These are phyloP conservation scores for Collybia sordida DNA, from an alignment of 768 basidiomycete species.

Conservation along the genomic window DNA sequence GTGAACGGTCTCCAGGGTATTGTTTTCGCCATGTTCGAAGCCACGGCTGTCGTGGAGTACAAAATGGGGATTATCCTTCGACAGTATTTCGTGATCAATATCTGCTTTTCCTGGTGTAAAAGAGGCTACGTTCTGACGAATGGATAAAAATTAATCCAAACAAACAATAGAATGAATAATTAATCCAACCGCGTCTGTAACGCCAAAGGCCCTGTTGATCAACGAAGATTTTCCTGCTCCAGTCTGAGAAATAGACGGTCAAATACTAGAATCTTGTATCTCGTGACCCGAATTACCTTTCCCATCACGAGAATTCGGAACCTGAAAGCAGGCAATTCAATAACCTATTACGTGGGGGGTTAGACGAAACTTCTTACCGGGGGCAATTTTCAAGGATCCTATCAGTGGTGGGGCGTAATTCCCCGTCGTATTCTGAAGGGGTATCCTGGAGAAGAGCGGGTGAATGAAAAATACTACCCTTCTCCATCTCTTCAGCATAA, in stretches of 20 bases:
- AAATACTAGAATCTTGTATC: not conserved
- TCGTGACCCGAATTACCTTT: not conserved
- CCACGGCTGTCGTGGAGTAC: slow-evolving; percentile 30
- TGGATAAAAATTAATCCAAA: not conserved
- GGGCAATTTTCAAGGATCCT: too few species aligned
- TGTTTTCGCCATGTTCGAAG: slow-evolving; percentile 24
- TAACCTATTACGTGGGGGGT: too few species aligned
- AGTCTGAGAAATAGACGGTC: slow-evolving; percentile 11
- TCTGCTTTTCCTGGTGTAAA: slow-evolving; percentile 17
- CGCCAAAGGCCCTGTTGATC: slow-evolving; percentile 20
- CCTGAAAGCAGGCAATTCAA: not conserved
- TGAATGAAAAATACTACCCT: too few species aligned
- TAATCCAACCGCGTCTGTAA: slow-evolving; percentile 3
- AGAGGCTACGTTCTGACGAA: not conserved
- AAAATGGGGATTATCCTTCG: slow-evolving; percentile 20
- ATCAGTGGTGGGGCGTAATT: too few species aligned
- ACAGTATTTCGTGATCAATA: slow-evolving; percentile 20
- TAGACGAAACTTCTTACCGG: too few species aligned
- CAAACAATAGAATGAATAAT: too few species aligned
- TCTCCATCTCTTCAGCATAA: too few species aligned
- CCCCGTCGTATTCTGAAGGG: too few species aligned
- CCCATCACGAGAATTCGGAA: not conserved
- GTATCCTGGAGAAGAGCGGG: too few species aligned
- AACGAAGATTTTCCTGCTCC: slow-evolving; percentile 32
- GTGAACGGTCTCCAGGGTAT: slow-evolving; percentile 16